Percentiles rank a stretch among this genome's conserved stretches.
Evolutionary conservation across 2,329 filamentous ascomycete genomes (phyloP).

Genomic region (Phoma herbarum): DNA sequence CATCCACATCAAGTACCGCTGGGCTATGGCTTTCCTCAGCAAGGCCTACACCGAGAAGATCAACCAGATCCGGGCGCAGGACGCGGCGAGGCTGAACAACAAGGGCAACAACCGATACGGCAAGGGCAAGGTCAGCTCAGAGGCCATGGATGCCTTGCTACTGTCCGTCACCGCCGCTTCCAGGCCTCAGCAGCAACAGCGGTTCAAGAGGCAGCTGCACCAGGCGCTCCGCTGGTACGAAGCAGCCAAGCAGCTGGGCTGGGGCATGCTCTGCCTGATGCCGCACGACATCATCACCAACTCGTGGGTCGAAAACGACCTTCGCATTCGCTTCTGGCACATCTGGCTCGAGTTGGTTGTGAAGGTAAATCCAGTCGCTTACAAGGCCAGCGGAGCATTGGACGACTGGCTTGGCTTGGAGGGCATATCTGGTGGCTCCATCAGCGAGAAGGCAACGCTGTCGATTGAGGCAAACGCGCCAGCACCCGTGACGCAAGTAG

Average conservation of each 20-base stretch:
- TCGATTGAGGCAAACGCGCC: neutral
- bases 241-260: conserved; percentile 1
- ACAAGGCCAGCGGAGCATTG: neutral
- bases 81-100: neutral
- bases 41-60: conserved; percentile 8
- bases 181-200: neutral
- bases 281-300: conserved; percentile 6
- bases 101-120: neutral
- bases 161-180: neutral
- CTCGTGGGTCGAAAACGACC: conserved; percentile 5
- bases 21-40: conserved; percentile 5
- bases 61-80: neutral
- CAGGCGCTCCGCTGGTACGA: conserved; percentile 6
- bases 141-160: neutral
- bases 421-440: conserved; percentile 1
- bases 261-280: conserved; percentile 9
- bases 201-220: conserved; percentile 6
- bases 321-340: neutral
- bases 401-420: conserved; percentile 12
- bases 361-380: neutral
- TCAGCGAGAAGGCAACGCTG: conserved; percentile 1
- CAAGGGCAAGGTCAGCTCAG: conserved; percentile 2
- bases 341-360: conserved; percentile 6
- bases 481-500: neutral
- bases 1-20: conserved; percentile 12